A percentile compares a stretch with the other conserved stretches of the same genome.
These are phyloP conservation scores for Xylaria sp. DNA, from an alignment of 2,329 filamentous ascomycete species.

Conservation along the genomic window DNA sequence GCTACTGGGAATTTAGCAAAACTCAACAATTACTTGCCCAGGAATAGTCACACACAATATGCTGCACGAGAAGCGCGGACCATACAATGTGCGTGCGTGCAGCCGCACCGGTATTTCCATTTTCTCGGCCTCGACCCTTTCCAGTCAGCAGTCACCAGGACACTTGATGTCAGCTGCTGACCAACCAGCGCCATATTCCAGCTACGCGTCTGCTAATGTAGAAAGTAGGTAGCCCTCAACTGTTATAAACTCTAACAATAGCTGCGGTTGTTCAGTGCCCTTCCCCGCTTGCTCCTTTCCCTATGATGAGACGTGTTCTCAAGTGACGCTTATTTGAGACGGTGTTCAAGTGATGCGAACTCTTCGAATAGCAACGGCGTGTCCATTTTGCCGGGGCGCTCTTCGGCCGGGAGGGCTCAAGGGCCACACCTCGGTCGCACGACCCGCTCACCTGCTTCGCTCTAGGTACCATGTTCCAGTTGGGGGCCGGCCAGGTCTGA, in stretches of 20 bases:
- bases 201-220: not conserved
- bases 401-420: slow-evolving; percentile 13
- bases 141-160: slow-evolving; percentile 10
- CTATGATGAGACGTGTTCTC: not conserved
- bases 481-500: slow-evolving; percentile 16
- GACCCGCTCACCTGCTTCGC: slow-evolving; percentile 37
- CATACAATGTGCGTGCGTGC: no score
- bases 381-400: not conserved
- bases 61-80: no score
- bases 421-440: slow-evolving; percentile 21
- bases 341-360: slow-evolving; percentile 12
- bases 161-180: slow-evolving; percentile 20
- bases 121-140: slow-evolving; percentile 7
- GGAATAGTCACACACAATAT: no score
- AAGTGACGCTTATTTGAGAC: not conserved
- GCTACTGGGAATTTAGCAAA: no score
- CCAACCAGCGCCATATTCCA: not conserved
- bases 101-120: not conserved
- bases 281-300: not conserved
- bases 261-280: not conserved
- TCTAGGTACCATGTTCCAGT: slow-evolving; percentile 11
- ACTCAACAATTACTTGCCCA: not conserved
- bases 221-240: not conserved
- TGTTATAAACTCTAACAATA: not conserved
- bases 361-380: slow-evolving; percentile 6